Base-by-base conservation (phyloP, 805 yeast species). In the Sungouiozyma ichnusensis region DNA sequence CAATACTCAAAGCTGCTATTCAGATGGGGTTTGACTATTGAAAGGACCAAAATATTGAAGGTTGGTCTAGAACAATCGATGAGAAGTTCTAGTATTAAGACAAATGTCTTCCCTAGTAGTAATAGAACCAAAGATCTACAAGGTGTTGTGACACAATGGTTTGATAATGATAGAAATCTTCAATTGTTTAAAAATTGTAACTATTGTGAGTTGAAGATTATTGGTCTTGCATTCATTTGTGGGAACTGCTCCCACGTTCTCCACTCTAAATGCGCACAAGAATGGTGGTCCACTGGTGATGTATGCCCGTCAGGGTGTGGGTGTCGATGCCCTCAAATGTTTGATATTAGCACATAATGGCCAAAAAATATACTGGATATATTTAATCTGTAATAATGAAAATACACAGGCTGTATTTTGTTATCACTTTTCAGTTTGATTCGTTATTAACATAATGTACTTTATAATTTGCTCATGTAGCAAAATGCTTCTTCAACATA, bases 241-340 rank as follows among this genome's bases (percentile, higher is more conserved):
- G 71, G 74, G 4, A 66, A 66, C 20, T 88, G 97, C 62, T 81
- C 77, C 43, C 97, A 90, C 61, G 67, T 84, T 2, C 53, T 83
- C 49, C 97, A 88, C 57, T 73, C 85, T 2, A 66, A 67, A 17
- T 88, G 97, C 65, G 92, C 94, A 0, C 62, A 70, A 16, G 71
- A 71, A 39, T 88, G 97, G 96, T 86, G 94, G 85, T 51, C 57
- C 1, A 64, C 58, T 7, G 63, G 67, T 44, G 48, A 48, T 0
- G 83, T 81, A 51, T 85, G 95, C 60, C 79, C 94, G 0, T 73
- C 83, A 37, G 95, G 95, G 0, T 86, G 95, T 66, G 94, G 94
- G 0, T 86, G 95, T 53, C 48, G 54, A 4, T 85, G 95, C 62
- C 57, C 76, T 9, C 67, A 64, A 8, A 49, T 45, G 18, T 60